Evolutionary conservation across 768 basidiomycete genomes (phyloP).

Genomic region (Tephrocybe sp.): DNA sequence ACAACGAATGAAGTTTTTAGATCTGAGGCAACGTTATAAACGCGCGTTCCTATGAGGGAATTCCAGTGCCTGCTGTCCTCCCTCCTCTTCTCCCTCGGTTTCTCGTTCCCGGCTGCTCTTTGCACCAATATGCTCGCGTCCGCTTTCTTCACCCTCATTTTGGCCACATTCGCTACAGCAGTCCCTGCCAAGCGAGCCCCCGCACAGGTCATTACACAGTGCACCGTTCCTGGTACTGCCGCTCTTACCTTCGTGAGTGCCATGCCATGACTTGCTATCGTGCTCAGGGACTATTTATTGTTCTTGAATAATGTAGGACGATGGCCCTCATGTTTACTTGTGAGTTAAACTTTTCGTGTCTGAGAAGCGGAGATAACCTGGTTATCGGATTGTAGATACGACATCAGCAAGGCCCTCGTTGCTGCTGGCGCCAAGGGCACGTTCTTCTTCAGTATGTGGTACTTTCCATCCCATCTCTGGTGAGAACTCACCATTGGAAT

Average conservation of each 20-base stretch:
- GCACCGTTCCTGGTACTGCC: slow-evolving; percentile 30
- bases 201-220: slow-evolving; percentile 30
- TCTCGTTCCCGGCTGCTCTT: background rate
- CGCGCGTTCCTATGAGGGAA: background rate
- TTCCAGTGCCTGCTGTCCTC: background rate
- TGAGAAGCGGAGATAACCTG: background rate
- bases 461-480: background rate
- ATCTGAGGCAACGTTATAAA: background rate
- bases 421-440: slow-evolving; percentile 38
- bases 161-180: slow-evolving; percentile 10
- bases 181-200: slow-evolving; percentile 13
- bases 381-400: slow-evolving; percentile 7
- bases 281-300: background rate
- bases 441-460: slow-evolving; percentile 25
- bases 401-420: slow-evolving; percentile 27
- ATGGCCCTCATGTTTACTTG: slow-evolving; percentile 18
- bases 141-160: slow-evolving; percentile 8
- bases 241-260: slow-evolving; percentile 35
- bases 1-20: no score
- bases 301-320: slow-evolving; percentile 14
- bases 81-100: background rate
- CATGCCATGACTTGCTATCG: background rate
- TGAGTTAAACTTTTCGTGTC: background rate
- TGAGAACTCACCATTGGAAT: no score
- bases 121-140: background rate